Percentiles rank a stretch among this genome's conserved stretches.
Conservation (phyloP, 495 filamentous ascomycete species). For the Lophium mytilinum region DNA sequence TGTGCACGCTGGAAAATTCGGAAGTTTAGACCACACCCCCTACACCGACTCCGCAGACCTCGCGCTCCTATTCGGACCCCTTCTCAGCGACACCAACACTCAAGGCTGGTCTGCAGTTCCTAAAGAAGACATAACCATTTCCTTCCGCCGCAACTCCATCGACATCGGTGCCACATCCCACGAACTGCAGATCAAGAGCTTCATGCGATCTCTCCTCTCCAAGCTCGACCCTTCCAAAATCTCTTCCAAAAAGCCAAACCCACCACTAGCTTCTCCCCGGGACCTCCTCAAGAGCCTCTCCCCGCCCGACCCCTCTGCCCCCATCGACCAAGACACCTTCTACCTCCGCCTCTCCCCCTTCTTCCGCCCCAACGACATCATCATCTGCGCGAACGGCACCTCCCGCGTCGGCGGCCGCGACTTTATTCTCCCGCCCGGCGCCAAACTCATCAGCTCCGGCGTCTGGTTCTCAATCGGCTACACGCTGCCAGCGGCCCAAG, state of each 20-base stretch:
- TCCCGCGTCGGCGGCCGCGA: conserved; percentile 18
- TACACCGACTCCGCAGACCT: conserved; percentile 21
- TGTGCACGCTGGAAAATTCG: conserved; percentile 14
- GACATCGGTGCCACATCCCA: conserved; percentile 1
- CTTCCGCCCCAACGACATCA: conserved; percentile 23
- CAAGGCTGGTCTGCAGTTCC: conserved; percentile 22
- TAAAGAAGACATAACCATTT: conserved; percentile 7
- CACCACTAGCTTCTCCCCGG: background rate
- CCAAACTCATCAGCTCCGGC: conserved; percentile 30
- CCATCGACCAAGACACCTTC: conserved; percentile 22
- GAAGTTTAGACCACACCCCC: conserved; percentile 11
- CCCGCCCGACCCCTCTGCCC: background rate
- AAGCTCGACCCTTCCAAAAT: conserved; percentile 1
- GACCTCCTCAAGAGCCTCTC: background rate
- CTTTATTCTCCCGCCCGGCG: conserved; percentile 9
- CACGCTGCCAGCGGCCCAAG: conserved; percentile 42
- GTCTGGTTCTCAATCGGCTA: conserved; percentile 43
- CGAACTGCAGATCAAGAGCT: conserved; percentile 6
- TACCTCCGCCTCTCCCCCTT: conserved; percentile 20
- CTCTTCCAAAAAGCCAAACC: background rate
- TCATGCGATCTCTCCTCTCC: conserved; percentile 8
- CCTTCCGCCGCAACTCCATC: conserved; percentile 8
- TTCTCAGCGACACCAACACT: conserved; percentile 25
- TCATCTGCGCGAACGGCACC: conserved; percentile 19
- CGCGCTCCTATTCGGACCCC: conserved; percentile 18